A percentile compares a stretch with the other conserved stretches of the same genome.
Conservation (phyloP, 495 filamentous ascomycete genomes). For the Aspergillus panamensis region DNA sequence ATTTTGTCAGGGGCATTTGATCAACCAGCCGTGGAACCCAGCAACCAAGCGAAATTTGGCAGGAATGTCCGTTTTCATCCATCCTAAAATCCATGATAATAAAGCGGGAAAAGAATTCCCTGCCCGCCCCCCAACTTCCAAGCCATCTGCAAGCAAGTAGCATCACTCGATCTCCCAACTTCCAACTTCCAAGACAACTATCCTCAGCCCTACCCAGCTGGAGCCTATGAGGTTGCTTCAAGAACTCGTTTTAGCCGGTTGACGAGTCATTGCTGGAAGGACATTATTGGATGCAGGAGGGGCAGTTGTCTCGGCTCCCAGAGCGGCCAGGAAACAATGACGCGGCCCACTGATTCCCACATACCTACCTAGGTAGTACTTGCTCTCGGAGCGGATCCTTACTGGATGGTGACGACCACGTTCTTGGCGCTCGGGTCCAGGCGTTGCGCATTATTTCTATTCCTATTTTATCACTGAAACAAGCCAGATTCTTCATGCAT, state of each 20-base stretch:
- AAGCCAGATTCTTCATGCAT: background rate
- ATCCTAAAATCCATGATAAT: background rate
- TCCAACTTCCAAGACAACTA: background rate
- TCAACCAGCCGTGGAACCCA: background rate
- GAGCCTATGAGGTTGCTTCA: too few relatives aligned
- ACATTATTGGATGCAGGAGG: too few relatives aligned
- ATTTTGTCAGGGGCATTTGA: background rate
- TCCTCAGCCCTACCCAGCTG: too few relatives aligned
- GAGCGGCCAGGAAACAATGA: background rate
- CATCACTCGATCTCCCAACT: background rate
- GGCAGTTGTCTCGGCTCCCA: too few relatives aligned
- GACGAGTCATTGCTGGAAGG: too few relatives aligned
- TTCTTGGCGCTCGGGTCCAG: background rate
- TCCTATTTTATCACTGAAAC: background rate
- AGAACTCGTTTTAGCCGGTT: too few relatives aligned
- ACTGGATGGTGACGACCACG: conserved; percentile 1
- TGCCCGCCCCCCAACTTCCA: too few relatives aligned
- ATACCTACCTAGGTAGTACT: too few relatives aligned
- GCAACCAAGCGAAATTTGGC: background rate
- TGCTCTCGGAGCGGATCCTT: too few relatives aligned
- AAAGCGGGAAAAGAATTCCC: too few relatives aligned
- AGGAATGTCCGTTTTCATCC: background rate
- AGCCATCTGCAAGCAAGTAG: background rate
- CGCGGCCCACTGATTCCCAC: background rate
- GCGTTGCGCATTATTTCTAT: background rate